Percentiles rank a stretch among this genome's conserved stretches.
These are phyloP conservation scores for Tylopilus orsonianus DNA, from an alignment of 1,284 basidiomycete species.

Conservation along the genomic window DNA sequence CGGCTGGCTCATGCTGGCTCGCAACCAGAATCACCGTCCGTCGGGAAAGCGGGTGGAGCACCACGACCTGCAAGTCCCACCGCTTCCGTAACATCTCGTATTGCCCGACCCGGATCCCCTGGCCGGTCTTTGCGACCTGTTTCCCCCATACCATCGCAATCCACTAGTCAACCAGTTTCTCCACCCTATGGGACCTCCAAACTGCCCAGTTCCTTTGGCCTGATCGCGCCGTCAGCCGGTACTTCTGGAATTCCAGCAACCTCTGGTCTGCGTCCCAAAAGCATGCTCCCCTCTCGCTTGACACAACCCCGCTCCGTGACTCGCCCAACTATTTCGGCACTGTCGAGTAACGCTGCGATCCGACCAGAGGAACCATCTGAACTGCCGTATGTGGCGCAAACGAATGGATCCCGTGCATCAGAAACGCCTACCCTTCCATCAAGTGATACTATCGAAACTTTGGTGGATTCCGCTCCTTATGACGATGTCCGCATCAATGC, in stretches of 20 bases:
- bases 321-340: constrained; percentile 27
- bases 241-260: constrained; percentile 38
- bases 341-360: constrained; percentile 24
- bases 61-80: constrained; percentile 69
- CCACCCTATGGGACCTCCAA: constrained; percentile 38
- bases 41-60: constrained; percentile 43
- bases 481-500: constrained; percentile 19
- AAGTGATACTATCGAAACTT: constrained; percentile 27
- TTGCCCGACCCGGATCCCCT: constrained; percentile 66
- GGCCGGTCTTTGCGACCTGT: constrained; percentile 45
- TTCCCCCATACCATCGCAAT: constrained; percentile 46
- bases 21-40: constrained; percentile 58
- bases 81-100: constrained; percentile 47
- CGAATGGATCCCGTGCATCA: constrained; percentile 23
- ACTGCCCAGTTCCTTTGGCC: constrained; percentile 22
- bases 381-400: constrained; percentile 27
- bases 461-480: constrained; percentile 28
- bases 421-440: constrained; percentile 20
- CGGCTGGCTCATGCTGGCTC: constrained; percentile 51
- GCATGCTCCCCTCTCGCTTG: constrained; percentile 67
- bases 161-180: constrained; percentile 44
- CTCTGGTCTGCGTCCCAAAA: constrained; percentile 55
- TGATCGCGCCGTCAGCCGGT: constrained; percentile 35
- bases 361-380: constrained; percentile 32
- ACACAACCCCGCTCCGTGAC: constrained; percentile 51